Evolutionary conservation across 148 eudicot genomes (phyloP).

Genomic region (Camellia japonica): DNA sequence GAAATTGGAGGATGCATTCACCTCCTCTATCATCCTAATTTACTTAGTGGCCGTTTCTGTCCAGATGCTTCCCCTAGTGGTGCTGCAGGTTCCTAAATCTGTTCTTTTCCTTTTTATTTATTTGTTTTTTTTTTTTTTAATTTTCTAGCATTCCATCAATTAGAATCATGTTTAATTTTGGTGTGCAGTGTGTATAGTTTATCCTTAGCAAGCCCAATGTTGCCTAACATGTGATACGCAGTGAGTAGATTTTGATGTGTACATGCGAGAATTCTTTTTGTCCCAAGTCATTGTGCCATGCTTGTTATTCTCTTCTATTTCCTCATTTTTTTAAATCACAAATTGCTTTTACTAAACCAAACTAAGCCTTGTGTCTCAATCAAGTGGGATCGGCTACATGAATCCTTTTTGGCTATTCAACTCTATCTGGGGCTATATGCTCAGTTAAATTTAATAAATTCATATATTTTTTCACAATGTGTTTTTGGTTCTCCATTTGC

Average conservation of each 20-base stretch:
- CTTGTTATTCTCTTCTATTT: conserved; percentile 1
- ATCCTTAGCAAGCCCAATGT: not conserved
- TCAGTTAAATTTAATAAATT: too few species aligned
- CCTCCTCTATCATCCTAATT: conserved; percentile 90
- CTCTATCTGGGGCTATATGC: too few species aligned
- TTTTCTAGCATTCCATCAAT: not conserved
- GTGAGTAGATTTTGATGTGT: not conserved
- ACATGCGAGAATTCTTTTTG: not conserved
- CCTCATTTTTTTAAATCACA: not conserved
- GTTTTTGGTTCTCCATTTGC: not conserved
- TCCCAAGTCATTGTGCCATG: not conserved
- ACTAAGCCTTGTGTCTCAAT: too few species aligned
- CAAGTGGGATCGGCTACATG: too few species aligned
- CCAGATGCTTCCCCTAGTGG: conserved; percentile 99
- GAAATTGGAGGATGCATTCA: conserved; percentile 83
- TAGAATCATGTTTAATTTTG: not conserved
- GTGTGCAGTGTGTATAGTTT: not conserved
- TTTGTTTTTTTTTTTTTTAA: not conserved
- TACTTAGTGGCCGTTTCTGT: conserved; percentile 93
- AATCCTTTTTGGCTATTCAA: too few species aligned
- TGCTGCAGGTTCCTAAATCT: conserved; percentile 66
- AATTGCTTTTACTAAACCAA: too few species aligned
- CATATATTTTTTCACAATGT: not conserved
- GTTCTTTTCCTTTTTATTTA: not conserved
- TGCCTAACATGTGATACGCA: not conserved